Evolutionary conservation across 2,329 filamentous ascomycete genomes (phyloP).

Genomic region (Phyllosticta capitalensis): DNA sequence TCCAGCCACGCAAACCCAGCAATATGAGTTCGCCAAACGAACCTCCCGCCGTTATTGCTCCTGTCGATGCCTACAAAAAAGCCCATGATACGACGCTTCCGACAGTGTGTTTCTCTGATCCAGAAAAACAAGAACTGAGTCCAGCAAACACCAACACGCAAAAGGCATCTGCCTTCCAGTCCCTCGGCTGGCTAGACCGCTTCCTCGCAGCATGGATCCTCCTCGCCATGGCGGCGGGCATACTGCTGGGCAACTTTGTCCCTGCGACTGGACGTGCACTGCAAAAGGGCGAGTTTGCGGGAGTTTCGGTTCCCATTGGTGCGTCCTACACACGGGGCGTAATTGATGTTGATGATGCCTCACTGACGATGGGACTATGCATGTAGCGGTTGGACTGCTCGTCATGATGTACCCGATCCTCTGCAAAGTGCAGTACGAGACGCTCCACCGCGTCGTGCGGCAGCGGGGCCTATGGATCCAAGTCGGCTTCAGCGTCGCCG

Average conservation of each 20-base stretch:
- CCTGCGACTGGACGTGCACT: conserved; percentile 51
- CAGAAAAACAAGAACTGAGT: neutral
- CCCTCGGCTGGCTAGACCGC: conserved; percentile 35
- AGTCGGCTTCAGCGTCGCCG: conserved; percentile 62
- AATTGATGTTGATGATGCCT: neutral
- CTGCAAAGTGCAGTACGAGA: conserved; percentile 75
- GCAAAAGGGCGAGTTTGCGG: conserved; percentile 62
- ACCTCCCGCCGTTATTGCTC: no score
- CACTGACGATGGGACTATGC: neutral
- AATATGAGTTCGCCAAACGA: neutral
- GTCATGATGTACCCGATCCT: conserved; percentile 95
- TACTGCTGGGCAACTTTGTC: conserved; percentile 69
- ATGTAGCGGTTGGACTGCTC: conserved; percentile 62
- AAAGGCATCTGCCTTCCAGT: conserved; percentile 21
- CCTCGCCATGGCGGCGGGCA: conserved; percentile 65
- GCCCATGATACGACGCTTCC: neutral
- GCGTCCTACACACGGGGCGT: conserved; percentile 15
- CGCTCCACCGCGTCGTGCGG: conserved; percentile 56
- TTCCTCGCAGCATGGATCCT: conserved; percentile 55
- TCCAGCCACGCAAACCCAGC: no score
- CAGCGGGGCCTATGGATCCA: conserved; percentile 63
- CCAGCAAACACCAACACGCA: neutral
- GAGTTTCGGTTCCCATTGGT: conserved; percentile 60
- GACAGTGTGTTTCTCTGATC: neutral
- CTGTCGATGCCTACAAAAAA: neutral